Evolutionary conservation across 495 filamentous ascomycete species (phyloP).

Genomic region (Penicillium verhagenii): DNA sequence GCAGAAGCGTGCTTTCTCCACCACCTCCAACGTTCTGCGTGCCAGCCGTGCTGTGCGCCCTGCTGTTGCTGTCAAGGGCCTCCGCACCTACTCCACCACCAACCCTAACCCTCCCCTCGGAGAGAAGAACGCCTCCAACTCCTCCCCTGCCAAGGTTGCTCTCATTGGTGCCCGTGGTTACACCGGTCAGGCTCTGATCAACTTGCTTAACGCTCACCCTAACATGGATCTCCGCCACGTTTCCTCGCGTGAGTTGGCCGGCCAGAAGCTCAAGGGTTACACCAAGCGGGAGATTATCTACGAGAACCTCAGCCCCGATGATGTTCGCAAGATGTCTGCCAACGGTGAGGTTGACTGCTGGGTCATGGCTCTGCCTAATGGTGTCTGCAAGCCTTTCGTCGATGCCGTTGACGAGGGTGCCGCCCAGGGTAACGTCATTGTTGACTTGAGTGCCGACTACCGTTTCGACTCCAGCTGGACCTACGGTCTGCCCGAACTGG

Average conservation of each 20-base stretch:
- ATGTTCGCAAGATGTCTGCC: slow-evolving; percentile 86
- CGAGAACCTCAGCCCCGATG: slow-evolving; percentile 86
- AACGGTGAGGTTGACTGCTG: slow-evolving; percentile 94
- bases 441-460: slow-evolving; percentile 95
- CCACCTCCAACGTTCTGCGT: slow-evolving; percentile 46
- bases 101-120: slow-evolving; percentile 99
- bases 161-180: slow-evolving; percentile 95
- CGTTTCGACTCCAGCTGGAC: slow-evolving; percentile 90
- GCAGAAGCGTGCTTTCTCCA: slow-evolving; percentile 66
- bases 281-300: slow-evolving; percentile 91
- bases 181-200: slow-evolving; percentile 91
- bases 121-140: slow-evolving; percentile 83
- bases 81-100: slow-evolving; percentile 63
- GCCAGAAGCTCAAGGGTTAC: slow-evolving; percentile 88
- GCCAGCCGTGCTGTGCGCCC: slow-evolving; percentile 32
- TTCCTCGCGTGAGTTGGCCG: slow-evolving; percentile 89
- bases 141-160: slow-evolving; percentile 76
- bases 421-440: slow-evolving; percentile 72
- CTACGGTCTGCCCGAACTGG: slow-evolving; percentile 91
- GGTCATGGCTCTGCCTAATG: slow-evolving; percentile 98
- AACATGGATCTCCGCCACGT: slow-evolving; percentile 92
- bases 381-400: slow-evolving; percentile 94
- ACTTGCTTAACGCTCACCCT: slow-evolving; percentile 86
- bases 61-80: slow-evolving; percentile 25
- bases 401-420: slow-evolving; percentile 81